Percentiles rank a stretch among this genome's conserved stretches.
phyloP scores from a whole-genome alignment of 176 grass and related monocot genomes.

The Triticum monococcum region DNA sequence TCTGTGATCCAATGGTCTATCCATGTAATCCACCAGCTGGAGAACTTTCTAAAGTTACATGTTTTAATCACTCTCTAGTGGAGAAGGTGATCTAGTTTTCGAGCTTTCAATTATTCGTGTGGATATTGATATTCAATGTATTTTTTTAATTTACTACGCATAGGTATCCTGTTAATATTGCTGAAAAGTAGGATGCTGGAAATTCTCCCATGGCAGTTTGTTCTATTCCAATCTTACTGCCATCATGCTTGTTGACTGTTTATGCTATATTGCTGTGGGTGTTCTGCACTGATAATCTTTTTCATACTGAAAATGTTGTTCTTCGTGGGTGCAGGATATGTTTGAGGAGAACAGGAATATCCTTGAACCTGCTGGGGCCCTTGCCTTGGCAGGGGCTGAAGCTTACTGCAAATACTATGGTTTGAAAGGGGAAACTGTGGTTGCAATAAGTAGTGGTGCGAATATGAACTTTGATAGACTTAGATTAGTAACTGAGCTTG shows the following conservation, averaged over 20 bases:
- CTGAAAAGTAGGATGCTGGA: not conserved
- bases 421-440: constrained; percentile 83
- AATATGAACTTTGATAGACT: constrained; percentile 99
- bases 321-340: constrained; percentile 76
- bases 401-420: constrained; percentile 94
- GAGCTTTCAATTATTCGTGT: not conserved
- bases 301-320: constrained; percentile 29
- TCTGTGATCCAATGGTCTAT: not conserved
- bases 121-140: not conserved
- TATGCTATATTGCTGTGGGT: not conserved
- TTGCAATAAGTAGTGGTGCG: constrained; percentile 92
- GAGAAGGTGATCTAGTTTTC: not conserved
- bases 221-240: constrained; percentile 5
- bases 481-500: constrained; percentile 89
- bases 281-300: not conserved
- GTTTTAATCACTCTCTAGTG: constrained; percentile 4
- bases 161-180: not conserved
- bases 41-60: not conserved
- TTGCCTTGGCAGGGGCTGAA: constrained; percentile 86
- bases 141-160: not conserved
- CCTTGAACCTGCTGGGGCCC: constrained; percentile 93
- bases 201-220: not conserved
- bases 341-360: constrained; percentile 99
- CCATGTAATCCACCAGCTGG: not conserved
- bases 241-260: not conserved